Evolutionary conservation across 257 asterid species (phyloP), one percentile per base, ranked within the genome.

Genomic region (Nicotiana tabacum): DNA sequence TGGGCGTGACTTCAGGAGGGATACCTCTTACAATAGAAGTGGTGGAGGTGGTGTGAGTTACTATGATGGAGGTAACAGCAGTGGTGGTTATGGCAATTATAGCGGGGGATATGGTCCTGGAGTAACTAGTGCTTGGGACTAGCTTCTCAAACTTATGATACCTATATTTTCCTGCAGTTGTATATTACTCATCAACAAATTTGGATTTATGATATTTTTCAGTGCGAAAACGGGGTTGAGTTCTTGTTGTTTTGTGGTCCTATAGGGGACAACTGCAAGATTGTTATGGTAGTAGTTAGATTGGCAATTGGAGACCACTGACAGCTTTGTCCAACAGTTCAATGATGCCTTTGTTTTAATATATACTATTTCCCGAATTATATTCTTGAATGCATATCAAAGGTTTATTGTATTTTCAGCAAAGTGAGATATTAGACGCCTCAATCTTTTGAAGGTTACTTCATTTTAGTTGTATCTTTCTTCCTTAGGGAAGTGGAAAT

Each of bases 1-100:
- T 15, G 90, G 90, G 30, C 96, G 98, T 53, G 98, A 94, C 87
- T 94, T 86, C 65, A 88, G 98, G 86, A 90, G 91, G 76, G 98
- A 94, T 66, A 33, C 89, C 15, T 88, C 91, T 61, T 88, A 70
- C 58, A 39, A 10, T 81, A 88, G 55, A 81, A 77, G 95, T 30
- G 84, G 92, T 16, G 88, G 92, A 0, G 82, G 92, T 8, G 90
- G 95, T 16, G 68, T 55, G 7, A 88, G 85, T 82, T 77, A 84
- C 83, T 85, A 89, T 57, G 89, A 89, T 21, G 90, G 91, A 2
- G 77, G 85, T 29, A 48, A 69, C 18, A 84, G 85, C 5, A 83
- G 91, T 57, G 90, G 91, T 16, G 85, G 86, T 37, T 76, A 82
- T 82, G 85, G 85, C 15, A 79, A 83, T 58, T 82, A 86, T 9